Conservation (phyloP, 176 grass and related monocot species). For the Microstegium vimineum region DNA sequence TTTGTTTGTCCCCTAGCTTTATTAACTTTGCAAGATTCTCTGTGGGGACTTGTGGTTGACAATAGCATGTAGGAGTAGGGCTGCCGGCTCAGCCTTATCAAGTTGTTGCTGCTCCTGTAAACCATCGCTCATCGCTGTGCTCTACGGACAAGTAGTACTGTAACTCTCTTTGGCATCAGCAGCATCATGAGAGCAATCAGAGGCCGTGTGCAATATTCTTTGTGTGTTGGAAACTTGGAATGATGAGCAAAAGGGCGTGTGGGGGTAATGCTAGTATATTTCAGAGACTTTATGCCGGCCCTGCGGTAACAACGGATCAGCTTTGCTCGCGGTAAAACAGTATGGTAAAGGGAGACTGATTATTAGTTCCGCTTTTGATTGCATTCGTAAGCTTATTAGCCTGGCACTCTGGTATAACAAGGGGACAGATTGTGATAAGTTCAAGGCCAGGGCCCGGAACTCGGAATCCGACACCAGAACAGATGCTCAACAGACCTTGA, state of each 20-base stretch:
- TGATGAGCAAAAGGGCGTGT: background rate
- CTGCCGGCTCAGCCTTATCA: slow-evolving; percentile 17
- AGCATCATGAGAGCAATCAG: slow-evolving; percentile 7
- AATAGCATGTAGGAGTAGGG: slow-evolving; percentile 19
- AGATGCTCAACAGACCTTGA: background rate
- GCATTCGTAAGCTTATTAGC: too few species aligned
- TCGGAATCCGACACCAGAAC: background rate
- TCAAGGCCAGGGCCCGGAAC: background rate
- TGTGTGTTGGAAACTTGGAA: background rate
- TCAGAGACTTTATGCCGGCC: background rate
- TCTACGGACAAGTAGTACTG: background rate
- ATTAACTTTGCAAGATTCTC: slow-evolving; percentile 45
- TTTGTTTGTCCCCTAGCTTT: slow-evolving; percentile 49
- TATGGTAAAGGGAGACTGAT: background rate
- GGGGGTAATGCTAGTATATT: background rate
- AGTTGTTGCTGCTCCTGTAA: background rate
- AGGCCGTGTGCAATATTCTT: background rate
- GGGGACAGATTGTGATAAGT: too few species aligned
- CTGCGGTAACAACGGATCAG: background rate
- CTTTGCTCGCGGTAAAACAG: slow-evolving; percentile 5
- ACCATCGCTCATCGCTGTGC: background rate
- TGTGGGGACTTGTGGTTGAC: slow-evolving; percentile 51
- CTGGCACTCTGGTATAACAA: too few species aligned
- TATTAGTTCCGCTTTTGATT: background rate
- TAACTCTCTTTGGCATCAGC: background rate